A percentile compares a stretch with the other conserved stretches of the same genome.
These are phyloP conservation scores for Micractinium conductrix DNA, from an alignment of 139 green algal species.

Conservation along the genomic window DNA sequence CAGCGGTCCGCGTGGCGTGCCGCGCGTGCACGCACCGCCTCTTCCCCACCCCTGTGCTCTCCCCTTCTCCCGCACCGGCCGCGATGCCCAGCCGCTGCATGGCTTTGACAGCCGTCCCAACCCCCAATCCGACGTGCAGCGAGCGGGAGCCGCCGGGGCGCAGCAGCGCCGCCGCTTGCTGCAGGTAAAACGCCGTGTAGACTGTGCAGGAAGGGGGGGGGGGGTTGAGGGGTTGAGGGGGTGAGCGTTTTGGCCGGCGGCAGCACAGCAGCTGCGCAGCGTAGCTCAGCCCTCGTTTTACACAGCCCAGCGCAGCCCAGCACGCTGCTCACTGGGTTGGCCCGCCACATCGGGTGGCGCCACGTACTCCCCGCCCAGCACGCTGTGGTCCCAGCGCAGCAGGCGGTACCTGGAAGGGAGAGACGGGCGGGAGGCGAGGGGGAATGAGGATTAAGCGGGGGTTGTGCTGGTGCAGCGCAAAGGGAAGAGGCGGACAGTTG, in stretches of 20 bases:
- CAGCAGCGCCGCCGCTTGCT: slow-evolving; percentile 14
- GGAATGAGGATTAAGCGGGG: no score
- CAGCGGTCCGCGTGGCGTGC: no score
- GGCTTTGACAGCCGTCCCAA: slow-evolving; percentile 26
- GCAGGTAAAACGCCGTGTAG: slow-evolving; percentile 38
- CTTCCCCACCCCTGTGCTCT: background rate
- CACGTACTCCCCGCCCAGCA: slow-evolving; percentile 32
- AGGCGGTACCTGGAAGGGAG: slow-evolving; percentile 29
- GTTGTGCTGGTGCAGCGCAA: no score
- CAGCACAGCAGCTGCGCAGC: background rate
- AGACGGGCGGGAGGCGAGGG: no score
- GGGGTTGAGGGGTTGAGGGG: background rate
- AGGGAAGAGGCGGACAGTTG: background rate
- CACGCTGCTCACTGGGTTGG: slow-evolving; percentile 2
- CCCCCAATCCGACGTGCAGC: slow-evolving; percentile 30
- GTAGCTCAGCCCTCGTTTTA: background rate
- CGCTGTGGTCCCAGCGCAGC: slow-evolving; percentile 33
- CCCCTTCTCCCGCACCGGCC: slow-evolving; percentile 4
- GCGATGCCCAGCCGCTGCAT: slow-evolving; percentile 29
- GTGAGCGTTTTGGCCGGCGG: no score
- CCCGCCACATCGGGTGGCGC: slow-evolving; percentile 20
- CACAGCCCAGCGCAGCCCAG: background rate
- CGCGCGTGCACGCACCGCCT: background rate
- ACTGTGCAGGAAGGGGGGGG: background rate
- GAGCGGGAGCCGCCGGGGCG: slow-evolving; percentile 4